These are phyloP conservation scores for Baudoinia panamericana DNA, from an alignment of 495 filamentous ascomycete species.

Conservation along the genomic window DNA sequence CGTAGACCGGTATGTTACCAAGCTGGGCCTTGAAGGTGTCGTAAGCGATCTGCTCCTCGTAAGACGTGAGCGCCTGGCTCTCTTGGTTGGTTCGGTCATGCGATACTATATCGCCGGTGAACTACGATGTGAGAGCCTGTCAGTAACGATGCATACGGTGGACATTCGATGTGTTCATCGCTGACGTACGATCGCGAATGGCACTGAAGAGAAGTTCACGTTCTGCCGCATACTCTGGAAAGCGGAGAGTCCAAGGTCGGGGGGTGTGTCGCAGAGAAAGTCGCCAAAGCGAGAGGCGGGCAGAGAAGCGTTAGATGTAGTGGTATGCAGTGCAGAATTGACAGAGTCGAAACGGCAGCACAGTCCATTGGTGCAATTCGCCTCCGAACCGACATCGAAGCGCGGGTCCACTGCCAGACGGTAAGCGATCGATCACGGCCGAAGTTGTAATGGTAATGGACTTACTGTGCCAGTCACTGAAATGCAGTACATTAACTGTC, in stretches of 20 bases:
- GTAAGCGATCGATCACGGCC: neutral
- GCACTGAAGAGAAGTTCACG: constrained; percentile 4
- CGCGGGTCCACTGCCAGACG: constrained; percentile 8
- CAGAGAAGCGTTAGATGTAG: constrained; percentile 19
- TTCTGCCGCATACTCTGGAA: constrained; percentile 22
- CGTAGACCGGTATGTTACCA: constrained; percentile 5
- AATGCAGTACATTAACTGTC: constrained; percentile 10
- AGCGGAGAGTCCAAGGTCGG: constrained; percentile 22
- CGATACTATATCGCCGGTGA: constrained; percentile 14
- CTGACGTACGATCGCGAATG: constrained; percentile 11
- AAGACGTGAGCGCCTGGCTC: constrained; percentile 5
- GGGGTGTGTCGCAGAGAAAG: constrained; percentile 21
- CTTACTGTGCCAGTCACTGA: constrained; percentile 12
- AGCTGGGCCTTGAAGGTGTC: constrained; percentile 11
- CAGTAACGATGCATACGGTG: too few relatives aligned
- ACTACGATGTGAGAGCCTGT: too few relatives aligned
- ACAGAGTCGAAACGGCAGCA: constrained; percentile 18
- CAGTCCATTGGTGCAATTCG: constrained; percentile 11
- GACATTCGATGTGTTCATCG: too few relatives aligned
- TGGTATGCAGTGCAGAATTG: constrained; percentile 19
- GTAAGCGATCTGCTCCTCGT: constrained; percentile 14
- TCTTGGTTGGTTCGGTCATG: constrained; percentile 11
- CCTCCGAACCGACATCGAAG: constrained; percentile 13
- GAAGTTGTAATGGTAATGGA: too few relatives aligned
- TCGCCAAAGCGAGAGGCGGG: constrained; percentile 24